Conservation (phyloP, 148 eudicot genomes). For the Camellia lanceoleosa region DNA sequence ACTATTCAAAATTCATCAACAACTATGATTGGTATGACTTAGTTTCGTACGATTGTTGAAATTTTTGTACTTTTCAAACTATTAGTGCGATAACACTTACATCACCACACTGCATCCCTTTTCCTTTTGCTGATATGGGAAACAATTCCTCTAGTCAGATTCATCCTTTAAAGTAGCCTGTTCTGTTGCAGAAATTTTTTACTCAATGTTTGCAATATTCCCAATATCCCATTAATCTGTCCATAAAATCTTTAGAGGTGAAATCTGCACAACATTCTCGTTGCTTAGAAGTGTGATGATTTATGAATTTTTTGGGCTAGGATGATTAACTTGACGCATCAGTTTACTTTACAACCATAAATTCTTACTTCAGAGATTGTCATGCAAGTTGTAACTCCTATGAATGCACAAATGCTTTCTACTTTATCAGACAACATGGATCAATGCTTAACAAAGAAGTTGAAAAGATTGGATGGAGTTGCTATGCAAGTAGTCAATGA, state of each 20-base stretch:
- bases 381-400: constrained; percentile 50
- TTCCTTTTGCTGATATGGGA: background rate
- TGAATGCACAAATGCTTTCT: constrained; percentile 34
- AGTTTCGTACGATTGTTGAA: background rate
- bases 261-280: background rate
- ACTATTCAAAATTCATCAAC: background rate
- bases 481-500: constrained; percentile 32
- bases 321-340: no score
- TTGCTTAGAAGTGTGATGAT: no score
- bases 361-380: background rate
- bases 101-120: background rate
- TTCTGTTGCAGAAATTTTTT: background rate
- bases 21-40: background rate
- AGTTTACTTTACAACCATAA: no score
- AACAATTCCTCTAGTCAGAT: background rate
- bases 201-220: no score
- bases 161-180: background rate
- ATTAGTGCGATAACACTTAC: background rate
- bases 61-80: background rate
- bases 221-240: no score
- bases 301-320: no score
- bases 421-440: constrained; percentile 36
- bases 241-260: background rate
- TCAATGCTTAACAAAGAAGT: constrained; percentile 38
- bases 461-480: constrained; percentile 34